Conservation (phyloP, 2,329 filamentous ascomycete genomes). For the Dryadomyces quercivorus region DNA sequence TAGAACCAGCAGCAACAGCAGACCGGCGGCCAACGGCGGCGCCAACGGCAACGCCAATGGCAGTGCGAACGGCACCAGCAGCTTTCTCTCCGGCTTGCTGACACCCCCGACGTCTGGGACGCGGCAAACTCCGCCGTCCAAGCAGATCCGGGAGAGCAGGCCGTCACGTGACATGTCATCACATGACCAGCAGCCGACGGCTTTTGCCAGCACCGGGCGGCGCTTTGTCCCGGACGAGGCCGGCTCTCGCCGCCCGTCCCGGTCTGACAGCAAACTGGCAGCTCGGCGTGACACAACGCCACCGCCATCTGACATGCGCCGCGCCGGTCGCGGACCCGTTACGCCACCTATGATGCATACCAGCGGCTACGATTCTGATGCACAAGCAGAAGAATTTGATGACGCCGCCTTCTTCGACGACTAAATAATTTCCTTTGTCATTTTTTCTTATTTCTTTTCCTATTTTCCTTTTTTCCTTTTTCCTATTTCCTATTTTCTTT, state of each 20-base stretch:
- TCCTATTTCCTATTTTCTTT: background rate
- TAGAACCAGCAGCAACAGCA: slow-evolving; percentile 11
- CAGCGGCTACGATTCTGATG: slow-evolving; percentile 48
- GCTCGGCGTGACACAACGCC: slow-evolving; percentile 25
- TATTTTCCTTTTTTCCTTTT: background rate
- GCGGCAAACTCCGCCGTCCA: slow-evolving; percentile 44
- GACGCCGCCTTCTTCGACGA: slow-evolving; percentile 48
- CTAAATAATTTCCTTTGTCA: slow-evolving; percentile 3
- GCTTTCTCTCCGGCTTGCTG: slow-evolving; percentile 66
- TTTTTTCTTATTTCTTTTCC: background rate
- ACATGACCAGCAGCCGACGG: slow-evolving; percentile 36
- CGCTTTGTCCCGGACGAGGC: slow-evolving; percentile 41
- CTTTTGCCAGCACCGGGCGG: slow-evolving; percentile 48
- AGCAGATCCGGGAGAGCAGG: slow-evolving; percentile 14
- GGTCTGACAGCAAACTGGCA: slow-evolving; percentile 25
- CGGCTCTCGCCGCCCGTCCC: slow-evolving; percentile 20
- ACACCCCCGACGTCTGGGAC: slow-evolving; percentile 75
- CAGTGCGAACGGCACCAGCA: slow-evolving; percentile 24
- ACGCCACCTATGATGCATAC: slow-evolving; percentile 52
- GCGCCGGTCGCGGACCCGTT: slow-evolving; percentile 28
- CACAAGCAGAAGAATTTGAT: slow-evolving; percentile 45
- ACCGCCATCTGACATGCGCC: slow-evolving; percentile 19
- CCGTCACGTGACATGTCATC: too few relatives aligned
- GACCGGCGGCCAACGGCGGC: slow-evolving; percentile 19
- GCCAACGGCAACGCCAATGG: slow-evolving; percentile 22